Evolutionary conservation across 345 rosid species (phyloP).

Genomic region (Gossypium thurberi): DNA sequence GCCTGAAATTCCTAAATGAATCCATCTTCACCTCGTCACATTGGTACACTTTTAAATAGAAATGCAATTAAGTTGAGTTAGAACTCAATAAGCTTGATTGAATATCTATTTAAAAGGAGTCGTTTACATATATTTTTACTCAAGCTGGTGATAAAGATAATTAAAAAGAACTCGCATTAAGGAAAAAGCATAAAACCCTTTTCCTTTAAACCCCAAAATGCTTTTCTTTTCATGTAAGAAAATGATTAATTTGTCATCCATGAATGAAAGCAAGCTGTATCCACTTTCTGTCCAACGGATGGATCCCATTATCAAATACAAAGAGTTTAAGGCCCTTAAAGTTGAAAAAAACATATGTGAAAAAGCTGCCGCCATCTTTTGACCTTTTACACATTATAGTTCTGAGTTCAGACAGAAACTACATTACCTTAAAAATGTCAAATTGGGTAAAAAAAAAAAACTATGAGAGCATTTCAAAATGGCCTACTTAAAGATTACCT

Average conservation of each 20-base stretch:
- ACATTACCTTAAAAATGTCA: neutral
- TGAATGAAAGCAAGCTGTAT: slow-evolving; percentile 7
- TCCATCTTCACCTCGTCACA: too few species aligned
- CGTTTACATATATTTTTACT: too few species aligned
- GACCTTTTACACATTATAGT: neutral
- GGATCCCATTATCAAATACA: neutral
- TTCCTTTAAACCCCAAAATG: neutral
- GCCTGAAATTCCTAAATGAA: too few species aligned
- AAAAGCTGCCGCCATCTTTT: neutral
- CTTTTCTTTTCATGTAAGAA: neutral
- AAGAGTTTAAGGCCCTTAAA: neutral
- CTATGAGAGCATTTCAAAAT: too few species aligned
- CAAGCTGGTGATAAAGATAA: too few species aligned
- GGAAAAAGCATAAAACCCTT: slow-evolving; percentile 6
- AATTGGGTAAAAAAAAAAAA: neutral
- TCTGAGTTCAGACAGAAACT: slow-evolving; percentile 7
- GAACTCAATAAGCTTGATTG: too few species aligned
- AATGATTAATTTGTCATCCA: neutral
- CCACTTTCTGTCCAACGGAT: neutral
- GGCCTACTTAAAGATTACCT: neutral
- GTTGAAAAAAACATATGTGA: neutral
- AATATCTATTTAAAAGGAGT: too few species aligned
- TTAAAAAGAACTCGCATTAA: neutral
- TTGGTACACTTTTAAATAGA: too few species aligned
- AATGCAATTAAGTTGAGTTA: too few species aligned